These are phyloP conservation scores for Casaregolazyma lundiana DNA, from an alignment of 1,139 yeast genomes.

Conservation along the genomic window DNA sequence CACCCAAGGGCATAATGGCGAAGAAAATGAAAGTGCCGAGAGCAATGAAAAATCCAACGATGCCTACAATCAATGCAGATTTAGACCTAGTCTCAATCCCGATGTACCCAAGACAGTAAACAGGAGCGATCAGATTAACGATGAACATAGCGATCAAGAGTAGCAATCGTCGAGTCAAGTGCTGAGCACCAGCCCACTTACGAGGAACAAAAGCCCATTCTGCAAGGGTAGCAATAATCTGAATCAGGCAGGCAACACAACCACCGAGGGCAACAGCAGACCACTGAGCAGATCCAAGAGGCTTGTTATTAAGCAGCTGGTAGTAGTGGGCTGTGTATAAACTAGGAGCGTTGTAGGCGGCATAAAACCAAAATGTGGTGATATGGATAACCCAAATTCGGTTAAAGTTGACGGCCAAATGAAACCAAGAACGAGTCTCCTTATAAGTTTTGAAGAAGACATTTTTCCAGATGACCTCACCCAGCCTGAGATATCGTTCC, in stretches of 20 bases:
- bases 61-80: slow-evolving; percentile 76
- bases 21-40: slow-evolving; percentile 79
- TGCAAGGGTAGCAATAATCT: slow-evolving; percentile 79
- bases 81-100: slow-evolving; percentile 63
- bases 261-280: slow-evolving; percentile 94
- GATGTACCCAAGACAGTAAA: slow-evolving; percentile 73
- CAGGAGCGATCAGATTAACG: slow-evolving; percentile 78
- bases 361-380: slow-evolving; percentile 89
- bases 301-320: slow-evolving; percentile 79
- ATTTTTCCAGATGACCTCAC: slow-evolving; percentile 88
- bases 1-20: slow-evolving; percentile 95
- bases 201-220: slow-evolving; percentile 98
- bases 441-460: slow-evolving; percentile 95
- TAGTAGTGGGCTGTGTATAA: slow-evolving; percentile 80
- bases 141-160: slow-evolving; percentile 64
- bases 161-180: slow-evolving; percentile 78
- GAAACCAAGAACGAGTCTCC: slow-evolving; percentile 98
- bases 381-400: slow-evolving; percentile 97
- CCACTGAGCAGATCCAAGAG: slow-evolving; percentile 86
- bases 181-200: slow-evolving; percentile 99
- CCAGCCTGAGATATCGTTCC: slow-evolving; percentile 84
- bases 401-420: slow-evolving; percentile 88
- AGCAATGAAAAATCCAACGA: slow-evolving; percentile 88
- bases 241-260: slow-evolving; percentile 73
- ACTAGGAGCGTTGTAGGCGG: slow-evolving; percentile 88